Base-by-base conservation (phyloP, 352 stramenopile genomes). In the Phytopythium helicoides region DNA sequence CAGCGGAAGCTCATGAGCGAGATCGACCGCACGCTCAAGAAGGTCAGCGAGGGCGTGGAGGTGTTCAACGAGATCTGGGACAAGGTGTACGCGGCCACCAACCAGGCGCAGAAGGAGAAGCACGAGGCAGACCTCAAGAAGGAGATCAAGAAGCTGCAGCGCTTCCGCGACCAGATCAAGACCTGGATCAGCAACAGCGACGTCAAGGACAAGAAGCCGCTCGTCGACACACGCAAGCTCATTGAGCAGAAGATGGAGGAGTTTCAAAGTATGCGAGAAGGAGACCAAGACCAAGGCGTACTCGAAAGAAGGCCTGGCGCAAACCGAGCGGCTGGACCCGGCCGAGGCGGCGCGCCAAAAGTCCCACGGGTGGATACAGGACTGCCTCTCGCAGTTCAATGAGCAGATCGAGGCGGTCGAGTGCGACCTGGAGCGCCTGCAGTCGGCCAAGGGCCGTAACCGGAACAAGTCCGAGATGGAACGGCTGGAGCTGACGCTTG, bases 251-350 rank as follows among this genome's bases (percentile, higher is more conserved):
- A 99, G 73, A 99, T 99, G 97, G 97, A 99, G 79, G 87, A 98
- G 71, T 99, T n/a, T 99, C 70, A 99, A 99, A 64, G 87, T 99
- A 38, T 98, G 95, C 59, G 97, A 99, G 80, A 99, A 99, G 58
- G 97, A 99, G 76, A 99, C 96, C 11, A 99, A 99, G 73, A 99
- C 97, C n/a, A 99, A 99, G 67, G 97, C 96, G 6, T 99, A 99
- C 69, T 98, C 86, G 26, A 99, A 99, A 57, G 97, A 99, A 63
- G 97, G 97, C 5, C 69, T 99, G 35, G 94, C 94, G 11, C 83
- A 98, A 62, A 80, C 94, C 22, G 93, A 98, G 41, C 85, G 92
- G 16, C 70, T 99, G 25, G 87, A 97, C 74, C 92, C 93, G 8
- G 79, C 88, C 41, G 87, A 97, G 54, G 77, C 87, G 28, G 85